These are phyloP conservation scores for Holtermanniella nyarrowii DNA, from an alignment of 768 basidiomycete genomes.

Conservation along the genomic window DNA sequence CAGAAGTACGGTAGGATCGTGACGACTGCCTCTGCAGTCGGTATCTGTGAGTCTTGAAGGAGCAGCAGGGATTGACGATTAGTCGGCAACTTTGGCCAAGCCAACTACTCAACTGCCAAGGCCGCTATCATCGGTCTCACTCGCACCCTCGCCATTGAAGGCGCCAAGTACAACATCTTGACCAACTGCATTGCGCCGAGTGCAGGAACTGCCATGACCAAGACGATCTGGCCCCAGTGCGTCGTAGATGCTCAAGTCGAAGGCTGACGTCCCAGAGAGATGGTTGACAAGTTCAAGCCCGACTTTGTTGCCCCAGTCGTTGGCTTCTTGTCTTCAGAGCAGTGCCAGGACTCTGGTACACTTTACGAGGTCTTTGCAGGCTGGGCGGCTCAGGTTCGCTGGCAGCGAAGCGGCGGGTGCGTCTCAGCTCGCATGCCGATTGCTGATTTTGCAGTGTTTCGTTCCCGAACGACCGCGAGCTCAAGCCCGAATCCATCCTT, in stretches of 20 bases:
- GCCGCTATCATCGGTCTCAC: constrained; percentile 83
- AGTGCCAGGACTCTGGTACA: constrained; percentile 60
- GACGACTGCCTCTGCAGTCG: constrained; percentile 85
- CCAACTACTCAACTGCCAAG: constrained; percentile 90
- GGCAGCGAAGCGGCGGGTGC: constrained; percentile 80
- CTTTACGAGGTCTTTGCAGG: constrained; percentile 84
- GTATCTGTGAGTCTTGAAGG: constrained; percentile 72
- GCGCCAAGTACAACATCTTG: constrained; percentile 78
- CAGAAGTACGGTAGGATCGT: constrained; percentile 94
- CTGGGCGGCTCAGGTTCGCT: constrained; percentile 83
- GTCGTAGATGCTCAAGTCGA: neutral
- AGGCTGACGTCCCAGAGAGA: constrained; percentile 36
- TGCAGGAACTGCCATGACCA: constrained; percentile 86
- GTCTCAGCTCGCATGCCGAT: constrained; percentile 21
- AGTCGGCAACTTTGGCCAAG: constrained; percentile 95
- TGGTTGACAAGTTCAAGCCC: constrained; percentile 88
- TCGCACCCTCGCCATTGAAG: constrained; percentile 82
- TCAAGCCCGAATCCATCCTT: constrained; percentile 70
- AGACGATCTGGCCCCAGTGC: constrained; percentile 54
- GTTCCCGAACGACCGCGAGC: constrained; percentile 66
- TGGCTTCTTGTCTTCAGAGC: constrained; percentile 74
- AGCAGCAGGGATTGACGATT: neutral
- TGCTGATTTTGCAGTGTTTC: constrained; percentile 10
- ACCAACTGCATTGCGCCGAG: constrained; percentile 79
- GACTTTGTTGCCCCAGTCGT: constrained; percentile 88